Evolutionary conservation across 2,329 filamentous ascomycete species (phyloP).

Genomic region (Lecanoromycetidae sp.): DNA sequence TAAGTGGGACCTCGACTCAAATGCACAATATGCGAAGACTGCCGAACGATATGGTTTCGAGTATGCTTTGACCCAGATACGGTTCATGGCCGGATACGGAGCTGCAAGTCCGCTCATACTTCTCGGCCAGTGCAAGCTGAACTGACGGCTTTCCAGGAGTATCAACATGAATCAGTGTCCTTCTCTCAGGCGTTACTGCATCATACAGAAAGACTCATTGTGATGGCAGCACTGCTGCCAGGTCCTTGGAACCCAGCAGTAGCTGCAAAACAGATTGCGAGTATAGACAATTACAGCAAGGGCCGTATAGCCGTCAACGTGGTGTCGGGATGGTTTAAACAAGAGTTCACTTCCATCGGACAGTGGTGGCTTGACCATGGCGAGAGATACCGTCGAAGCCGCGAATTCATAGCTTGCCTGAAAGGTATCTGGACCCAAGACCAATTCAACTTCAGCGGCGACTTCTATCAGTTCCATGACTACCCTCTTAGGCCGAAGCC

Average conservation of each 20-base stretch:
- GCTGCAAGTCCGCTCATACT: slow-evolving; percentile 23
- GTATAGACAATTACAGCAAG: slow-evolving; percentile 41
- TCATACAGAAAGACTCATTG: slow-evolving; percentile 36
- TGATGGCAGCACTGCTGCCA: slow-evolving; percentile 41
- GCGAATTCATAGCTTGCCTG: slow-evolving; percentile 41
- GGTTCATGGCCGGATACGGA: slow-evolving; percentile 41
- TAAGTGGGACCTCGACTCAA: slow-evolving; percentile 38
- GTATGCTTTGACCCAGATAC: slow-evolving; percentile 41
- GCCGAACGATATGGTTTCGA: slow-evolving; percentile 40
- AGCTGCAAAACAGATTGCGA: slow-evolving; percentile 42
- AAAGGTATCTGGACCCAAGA: slow-evolving; percentile 42
- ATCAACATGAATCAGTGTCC: slow-evolving; percentile 42
- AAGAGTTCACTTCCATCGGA: slow-evolving; percentile 40
- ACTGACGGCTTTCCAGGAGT: slow-evolving; percentile 20
- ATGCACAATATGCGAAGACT: slow-evolving; percentile 38
- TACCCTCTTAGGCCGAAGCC: slow-evolving; percentile 41
- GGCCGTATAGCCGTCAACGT: slow-evolving; percentile 42
- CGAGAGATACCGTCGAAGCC: slow-evolving; percentile 39
- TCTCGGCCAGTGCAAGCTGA: slow-evolving; percentile 17
- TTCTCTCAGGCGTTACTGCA: slow-evolving; percentile 41
- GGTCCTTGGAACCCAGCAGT: slow-evolving; percentile 41
- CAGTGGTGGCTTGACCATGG: slow-evolving; percentile 45
- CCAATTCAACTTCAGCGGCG: slow-evolving; percentile 38
- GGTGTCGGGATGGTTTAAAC: slow-evolving; percentile 44
- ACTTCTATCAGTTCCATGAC: slow-evolving; percentile 43